These are phyloP conservation scores for Borovskyia barvae DNA, from an alignment of 208 protist genomes.

Conservation along the genomic window DNA sequence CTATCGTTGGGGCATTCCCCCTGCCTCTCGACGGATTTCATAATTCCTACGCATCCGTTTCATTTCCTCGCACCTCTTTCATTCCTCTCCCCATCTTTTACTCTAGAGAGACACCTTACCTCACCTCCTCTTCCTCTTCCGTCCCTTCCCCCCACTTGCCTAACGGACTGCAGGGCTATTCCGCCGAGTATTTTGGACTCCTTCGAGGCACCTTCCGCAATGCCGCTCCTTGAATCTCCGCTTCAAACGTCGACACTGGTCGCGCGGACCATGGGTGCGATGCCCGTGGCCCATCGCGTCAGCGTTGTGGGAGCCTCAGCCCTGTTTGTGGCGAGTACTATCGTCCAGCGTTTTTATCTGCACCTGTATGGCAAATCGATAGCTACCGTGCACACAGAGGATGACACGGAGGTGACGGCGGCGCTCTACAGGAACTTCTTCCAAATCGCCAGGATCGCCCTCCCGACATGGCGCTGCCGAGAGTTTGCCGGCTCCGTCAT, in stretches of 20 bases:
- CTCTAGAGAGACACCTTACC: not conserved
- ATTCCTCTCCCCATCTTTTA: no score
- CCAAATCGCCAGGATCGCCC: conserved; percentile 52
- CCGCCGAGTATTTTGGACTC: not conserved
- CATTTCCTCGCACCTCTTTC: no score
- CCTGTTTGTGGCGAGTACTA: conserved; percentile 23
- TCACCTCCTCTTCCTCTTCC: not conserved
- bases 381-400: conserved; percentile 45
- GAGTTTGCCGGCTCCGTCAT: conserved; percentile 58
- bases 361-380: conserved; percentile 34
- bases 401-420: conserved; percentile 55
- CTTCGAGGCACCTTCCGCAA: not conserved
- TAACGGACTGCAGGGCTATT: not conserved
- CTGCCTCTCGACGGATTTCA: no score
- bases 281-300: conserved; percentile 9
- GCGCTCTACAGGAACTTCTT: conserved; percentile 62
- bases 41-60: no score
- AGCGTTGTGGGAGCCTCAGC: conserved; percentile 9
- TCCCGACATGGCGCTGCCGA: conserved; percentile 73
- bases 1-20: no score
- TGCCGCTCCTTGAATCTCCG: not conserved
- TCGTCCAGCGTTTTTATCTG: conserved; percentile 52
- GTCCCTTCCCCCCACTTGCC: not conserved
- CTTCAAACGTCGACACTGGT: not conserved
- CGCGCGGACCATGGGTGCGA: conserved; percentile 2